Base-by-base conservation (phyloP, 1,284 basidiomycete genomes). In the Farysia itapuensis region DNA sequence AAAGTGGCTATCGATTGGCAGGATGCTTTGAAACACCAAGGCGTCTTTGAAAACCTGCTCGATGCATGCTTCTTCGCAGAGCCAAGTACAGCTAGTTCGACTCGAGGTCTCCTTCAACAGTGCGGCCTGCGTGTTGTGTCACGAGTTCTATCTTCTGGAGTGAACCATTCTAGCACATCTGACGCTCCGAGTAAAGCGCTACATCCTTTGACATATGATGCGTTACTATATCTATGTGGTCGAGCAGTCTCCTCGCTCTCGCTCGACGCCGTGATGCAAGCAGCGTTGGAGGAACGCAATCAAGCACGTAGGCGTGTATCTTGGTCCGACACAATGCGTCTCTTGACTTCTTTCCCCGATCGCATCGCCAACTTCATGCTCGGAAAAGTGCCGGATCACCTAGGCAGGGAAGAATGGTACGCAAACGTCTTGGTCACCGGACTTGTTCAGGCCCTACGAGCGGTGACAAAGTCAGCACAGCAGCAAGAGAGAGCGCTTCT, bases 331-430 rank as follows among this genome's bases (percentile, higher is more conserved):
- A 35, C 47, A 2, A 31, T 61, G 14, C 32, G 58, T 1, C 19
- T 54, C 15, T 16, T 42, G 5, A 18, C 33, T 2, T 28, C 40
- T 2, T 4, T 61, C 3, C 51, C 58, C 2, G 58, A 61, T 18
- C 43, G 58, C 3, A 22, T 61, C 13, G 58, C 58, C 0, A 61
- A 61, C 29, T 41, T 40, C 4, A 56, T 40, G 4, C 25, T 15
- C 13, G 57, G 50, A 1, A 11, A 40, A 2, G 1, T 50, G 2
- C 42, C 44, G 4, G 4, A 5, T 8, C 25, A 15, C 5, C 38
- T 53, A 23, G 33, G 25, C 1, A 0, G 24, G 3, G 20, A 25
- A 4, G 11, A 0, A 5, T 61, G 51, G 51, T 19, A 41, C 15
- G 36, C 46, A 13, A 5, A 4, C 1, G 51, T 50, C n/a, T 20